phyloP scores from a whole-genome alignment of 2,329 filamentous ascomycete species.

The Bipolaris zeicola region DNA sequence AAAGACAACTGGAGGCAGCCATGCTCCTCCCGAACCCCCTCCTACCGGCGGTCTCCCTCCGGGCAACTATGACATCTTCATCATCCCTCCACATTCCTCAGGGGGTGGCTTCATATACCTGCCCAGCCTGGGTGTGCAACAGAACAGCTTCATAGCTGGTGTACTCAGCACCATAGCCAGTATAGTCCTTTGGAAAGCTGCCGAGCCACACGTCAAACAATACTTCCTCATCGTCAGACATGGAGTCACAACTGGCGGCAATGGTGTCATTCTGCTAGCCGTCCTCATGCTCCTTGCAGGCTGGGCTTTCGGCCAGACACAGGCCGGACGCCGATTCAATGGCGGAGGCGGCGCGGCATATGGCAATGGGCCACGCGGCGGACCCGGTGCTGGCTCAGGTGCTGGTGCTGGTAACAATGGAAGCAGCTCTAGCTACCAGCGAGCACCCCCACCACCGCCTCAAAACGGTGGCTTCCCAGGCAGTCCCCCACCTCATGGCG shows the following conservation, averaged over 20 bases:
- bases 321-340: conserved; percentile 55
- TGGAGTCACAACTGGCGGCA: conserved; percentile 60
- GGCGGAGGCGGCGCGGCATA: conserved; percentile 33
- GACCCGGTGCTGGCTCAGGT: conserved; percentile 42
- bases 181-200: conserved; percentile 72
- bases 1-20: conserved; percentile 56
- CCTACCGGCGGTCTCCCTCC: conserved; percentile 69
- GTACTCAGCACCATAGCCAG: conserved; percentile 76
- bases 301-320: conserved; percentile 75
- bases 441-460: conserved; percentile 38
- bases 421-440: conserved; percentile 37
- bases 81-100: conserved; percentile 89
- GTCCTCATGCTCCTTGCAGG: conserved; percentile 75
- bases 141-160: conserved; percentile 90
- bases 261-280: conserved; percentile 74
- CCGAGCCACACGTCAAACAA: conserved; percentile 73
- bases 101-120: conserved; percentile 91
- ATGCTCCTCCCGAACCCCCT: conserved; percentile 26
- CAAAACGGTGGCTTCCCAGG: conserved; percentile 41
- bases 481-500: conserved; percentile 39
- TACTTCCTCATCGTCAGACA: conserved; percentile 76
- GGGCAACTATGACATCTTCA: conserved; percentile 96
- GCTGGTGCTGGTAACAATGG: conserved; percentile 33
- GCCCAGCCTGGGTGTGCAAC: conserved; percentile 82
- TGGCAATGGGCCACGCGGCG: conserved; percentile 37